Conservation (phyloP, 2,329 filamentous ascomycete species). For the Botrytis porri region DNA sequence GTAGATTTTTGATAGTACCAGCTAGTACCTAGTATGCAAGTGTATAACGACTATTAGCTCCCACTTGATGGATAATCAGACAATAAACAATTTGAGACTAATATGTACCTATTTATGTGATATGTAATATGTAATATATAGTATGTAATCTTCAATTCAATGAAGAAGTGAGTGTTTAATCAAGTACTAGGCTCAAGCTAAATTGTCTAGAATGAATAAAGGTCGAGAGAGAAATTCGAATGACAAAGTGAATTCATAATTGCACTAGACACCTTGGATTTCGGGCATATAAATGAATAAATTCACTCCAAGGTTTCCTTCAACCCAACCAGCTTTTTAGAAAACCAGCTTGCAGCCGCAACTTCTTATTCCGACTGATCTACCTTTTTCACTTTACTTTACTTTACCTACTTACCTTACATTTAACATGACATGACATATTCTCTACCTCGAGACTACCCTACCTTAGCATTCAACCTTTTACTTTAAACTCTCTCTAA, state of each 20-base stretch:
- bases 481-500: background rate
- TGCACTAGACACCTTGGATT: background rate
- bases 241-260: background rate
- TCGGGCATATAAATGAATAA: background rate
- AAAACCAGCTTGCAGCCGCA: slow-evolving; percentile 7
- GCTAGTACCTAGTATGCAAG: too few species aligned
- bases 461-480: background rate
- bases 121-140: too few species aligned
- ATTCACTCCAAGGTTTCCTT: background rate
- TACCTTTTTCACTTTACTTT: background rate
- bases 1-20: too few species aligned
- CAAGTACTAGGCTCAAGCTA: background rate
- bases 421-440: background rate
- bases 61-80: background rate
- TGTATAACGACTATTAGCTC: background rate
- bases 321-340: background rate
- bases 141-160: background rate
- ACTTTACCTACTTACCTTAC: background rate
- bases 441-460: background rate
- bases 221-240: background rate
- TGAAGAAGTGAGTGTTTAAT: background rate
- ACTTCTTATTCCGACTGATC: slow-evolving; percentile 12
- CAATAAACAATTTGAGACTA: background rate
- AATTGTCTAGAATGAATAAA: background rate
- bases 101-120: too few species aligned